Percentiles rank a stretch among this genome's conserved stretches.
These are phyloP conservation scores for Corymbia maculata DNA, from an alignment of 345 rosid genomes.

Conservation along the genomic window DNA sequence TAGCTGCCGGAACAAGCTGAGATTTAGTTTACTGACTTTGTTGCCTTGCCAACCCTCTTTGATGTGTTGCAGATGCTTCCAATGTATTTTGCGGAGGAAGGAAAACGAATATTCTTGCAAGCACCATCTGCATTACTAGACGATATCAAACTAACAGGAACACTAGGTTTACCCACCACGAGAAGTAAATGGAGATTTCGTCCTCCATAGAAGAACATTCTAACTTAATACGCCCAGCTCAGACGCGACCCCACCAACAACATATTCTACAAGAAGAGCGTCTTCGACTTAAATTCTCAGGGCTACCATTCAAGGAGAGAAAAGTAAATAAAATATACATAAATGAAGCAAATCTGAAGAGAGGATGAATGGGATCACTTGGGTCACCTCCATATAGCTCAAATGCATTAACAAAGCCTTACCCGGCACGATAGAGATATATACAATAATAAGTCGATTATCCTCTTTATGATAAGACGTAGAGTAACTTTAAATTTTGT, in stretches of 20 bases:
- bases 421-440: not conserved
- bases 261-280: not conserved
- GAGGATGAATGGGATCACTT: not conserved
- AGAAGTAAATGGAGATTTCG: not conserved
- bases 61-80: not conserved
- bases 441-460: not conserved
- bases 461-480: not conserved
- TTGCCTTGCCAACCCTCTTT: not conserved
- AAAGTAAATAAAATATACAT: not conserved
- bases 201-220: not conserved
- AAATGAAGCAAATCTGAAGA: not conserved
- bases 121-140: not conserved
- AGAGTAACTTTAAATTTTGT: not conserved
- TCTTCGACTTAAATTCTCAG: not conserved
- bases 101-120: not conserved
- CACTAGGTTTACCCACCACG: not conserved
- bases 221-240: not conserved
- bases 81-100: not conserved
- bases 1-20: not conserved
- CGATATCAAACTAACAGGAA: not conserved
- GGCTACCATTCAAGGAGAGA: not conserved
- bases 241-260: not conserved
- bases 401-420: not conserved
- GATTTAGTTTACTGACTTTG: not conserved
- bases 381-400: not conserved